Conservation (phyloP, 2,329 filamentous ascomycete species). For the Fusarium domesticum region DNA sequence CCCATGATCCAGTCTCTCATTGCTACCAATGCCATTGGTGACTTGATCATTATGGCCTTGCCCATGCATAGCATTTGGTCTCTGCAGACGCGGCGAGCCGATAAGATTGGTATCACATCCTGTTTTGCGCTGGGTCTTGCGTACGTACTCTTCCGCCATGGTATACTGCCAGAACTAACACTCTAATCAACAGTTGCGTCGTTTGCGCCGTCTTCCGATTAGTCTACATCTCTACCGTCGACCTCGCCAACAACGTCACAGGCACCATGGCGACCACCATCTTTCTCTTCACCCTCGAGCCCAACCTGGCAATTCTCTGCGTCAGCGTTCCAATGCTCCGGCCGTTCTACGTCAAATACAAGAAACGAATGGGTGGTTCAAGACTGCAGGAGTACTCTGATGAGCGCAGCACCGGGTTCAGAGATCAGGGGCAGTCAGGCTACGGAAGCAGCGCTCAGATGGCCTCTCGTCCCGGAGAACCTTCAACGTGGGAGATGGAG, state of each 20-base stretch:
- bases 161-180: conserved; percentile 9
- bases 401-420: conserved; percentile 18
- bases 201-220: conserved; percentile 40
- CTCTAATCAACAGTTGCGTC: conserved; percentile 29
- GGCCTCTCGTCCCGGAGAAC: conserved; percentile 6
- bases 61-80: conserved; percentile 39
- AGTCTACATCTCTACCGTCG: conserved; percentile 37
- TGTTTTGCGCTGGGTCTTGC: conserved; percentile 37
- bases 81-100: conserved; percentile 34
- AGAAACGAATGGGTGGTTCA: conserved; percentile 32
- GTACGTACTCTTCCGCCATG: conserved; percentile 19
- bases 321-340: conserved; percentile 43
- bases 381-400: conserved; percentile 28
- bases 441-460: conserved; percentile 4
- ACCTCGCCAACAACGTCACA: conserved; percentile 36
- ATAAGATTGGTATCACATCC: conserved; percentile 38
- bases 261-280: conserved; percentile 40
- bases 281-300: conserved; percentile 40
- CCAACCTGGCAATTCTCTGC: conserved; percentile 41
- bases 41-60: conserved; percentile 38
- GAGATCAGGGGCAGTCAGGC: conserved; percentile 19
- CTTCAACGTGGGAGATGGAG: conserved; percentile 27
- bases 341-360: conserved; percentile 35
- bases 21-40: conserved; percentile 37
- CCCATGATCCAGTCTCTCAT: conserved; percentile 38